A percentile compares a stretch with the other conserved stretches of the same genome.
Evolutionary conservation across 768 basidiomycete species (phyloP).

Genomic region (Clitopilus hobsonii): DNA sequence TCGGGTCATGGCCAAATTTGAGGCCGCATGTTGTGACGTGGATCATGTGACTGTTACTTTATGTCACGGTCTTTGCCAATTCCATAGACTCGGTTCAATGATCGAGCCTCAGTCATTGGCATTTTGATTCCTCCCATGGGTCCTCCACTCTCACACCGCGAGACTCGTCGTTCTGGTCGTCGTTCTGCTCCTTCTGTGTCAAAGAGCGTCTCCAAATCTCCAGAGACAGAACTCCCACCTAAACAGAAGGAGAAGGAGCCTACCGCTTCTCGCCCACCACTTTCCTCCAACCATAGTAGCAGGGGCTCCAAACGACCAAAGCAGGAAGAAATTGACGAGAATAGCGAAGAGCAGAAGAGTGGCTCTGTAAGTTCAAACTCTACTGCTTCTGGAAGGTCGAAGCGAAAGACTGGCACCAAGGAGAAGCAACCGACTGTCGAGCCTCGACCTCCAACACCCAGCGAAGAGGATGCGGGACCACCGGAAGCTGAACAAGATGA

Average conservation of each 20-base stretch:
- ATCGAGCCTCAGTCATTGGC: background rate
- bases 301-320: conserved; percentile 59
- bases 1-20: too few relatives aligned
- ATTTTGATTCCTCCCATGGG: conserved; percentile 48
- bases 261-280: conserved; percentile 32
- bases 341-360: conserved; percentile 52
- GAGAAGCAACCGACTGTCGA: background rate
- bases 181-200: conserved; percentile 67
- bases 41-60: background rate
- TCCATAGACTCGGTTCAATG: background rate
- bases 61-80: background rate
- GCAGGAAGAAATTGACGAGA: conserved; percentile 69
- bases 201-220: conserved; percentile 66
- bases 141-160: conserved; percentile 71
- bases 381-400: background rate
- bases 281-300: conserved; percentile 32
- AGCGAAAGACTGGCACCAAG: background rate
- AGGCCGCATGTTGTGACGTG: background rate
- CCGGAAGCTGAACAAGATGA: conserved; percentile 15
- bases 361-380: conserved; percentile 23
- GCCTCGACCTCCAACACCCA: background rate
- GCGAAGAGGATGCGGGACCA: background rate
- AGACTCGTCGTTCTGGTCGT: conserved; percentile 73
- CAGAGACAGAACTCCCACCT: conserved; percentile 56
- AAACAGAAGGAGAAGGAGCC: conserved; percentile 36